Percentiles rank a stretch among this genome's conserved stretches.
These are phyloP conservation scores for Colletotrichum nymphaeae DNA, from an alignment of 2,329 filamentous ascomycete species.

Conservation along the genomic window DNA sequence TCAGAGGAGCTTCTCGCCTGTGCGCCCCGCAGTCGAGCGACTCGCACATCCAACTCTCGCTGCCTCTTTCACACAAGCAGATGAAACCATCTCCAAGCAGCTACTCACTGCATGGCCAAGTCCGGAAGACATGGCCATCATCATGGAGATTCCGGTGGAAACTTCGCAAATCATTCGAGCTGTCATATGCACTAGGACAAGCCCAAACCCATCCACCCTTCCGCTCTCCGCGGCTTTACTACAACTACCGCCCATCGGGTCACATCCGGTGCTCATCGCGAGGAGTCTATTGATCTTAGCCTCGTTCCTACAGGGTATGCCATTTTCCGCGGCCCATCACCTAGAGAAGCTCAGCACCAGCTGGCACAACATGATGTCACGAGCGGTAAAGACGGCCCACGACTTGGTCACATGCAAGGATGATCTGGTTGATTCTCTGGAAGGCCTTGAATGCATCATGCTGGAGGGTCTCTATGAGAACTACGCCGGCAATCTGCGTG, in stretches of 20 bases:
- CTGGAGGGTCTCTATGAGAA: slow-evolving; percentile 58
- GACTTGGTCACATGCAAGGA: slow-evolving; percentile 58
- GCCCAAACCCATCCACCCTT: background rate
- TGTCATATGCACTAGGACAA: background rate
- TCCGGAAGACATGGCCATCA: background rate
- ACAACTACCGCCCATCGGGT: slow-evolving; percentile 1
- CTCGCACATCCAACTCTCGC: background rate
- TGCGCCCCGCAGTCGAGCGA: too few species aligned
- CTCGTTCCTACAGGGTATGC: slow-evolving; percentile 46
- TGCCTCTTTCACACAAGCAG: background rate
- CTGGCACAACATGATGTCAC: slow-evolving; percentile 42
- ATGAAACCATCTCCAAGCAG: background rate
- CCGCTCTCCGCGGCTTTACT: slow-evolving; percentile 1
- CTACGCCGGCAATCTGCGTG: slow-evolving; percentile 58
- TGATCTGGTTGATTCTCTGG: slow-evolving; percentile 55
- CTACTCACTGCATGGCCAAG: slow-evolving; percentile 19
- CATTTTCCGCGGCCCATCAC: background rate
- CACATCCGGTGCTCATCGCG: slow-evolving; percentile 53
- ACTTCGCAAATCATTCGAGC: slow-evolving; percentile 10
- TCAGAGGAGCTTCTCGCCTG: background rate
- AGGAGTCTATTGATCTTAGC: slow-evolving; percentile 52
- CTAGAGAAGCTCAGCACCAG: slow-evolving; percentile 32
- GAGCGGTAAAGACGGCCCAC: slow-evolving; percentile 43
- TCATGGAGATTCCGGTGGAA: slow-evolving; percentile 3
- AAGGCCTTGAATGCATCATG: slow-evolving; percentile 63